Evolutionary conservation across 345 rosid species (phyloP).

Genomic region (Eucalyptus erythrocorys): DNA sequence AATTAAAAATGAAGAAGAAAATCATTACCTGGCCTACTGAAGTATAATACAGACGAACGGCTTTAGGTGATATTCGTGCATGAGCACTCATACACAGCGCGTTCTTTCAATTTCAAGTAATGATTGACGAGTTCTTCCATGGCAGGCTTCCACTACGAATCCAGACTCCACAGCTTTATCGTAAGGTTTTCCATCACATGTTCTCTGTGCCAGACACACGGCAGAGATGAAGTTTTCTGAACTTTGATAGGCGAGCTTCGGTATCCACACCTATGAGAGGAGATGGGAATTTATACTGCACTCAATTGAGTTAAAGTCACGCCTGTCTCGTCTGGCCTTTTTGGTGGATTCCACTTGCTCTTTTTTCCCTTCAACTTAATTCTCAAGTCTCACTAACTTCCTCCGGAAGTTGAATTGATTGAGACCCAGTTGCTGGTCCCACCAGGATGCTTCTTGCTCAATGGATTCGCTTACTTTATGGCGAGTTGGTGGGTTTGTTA

Average conservation of each 20-base stretch:
- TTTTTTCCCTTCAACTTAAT: neutral
- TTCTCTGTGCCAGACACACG: neutral
- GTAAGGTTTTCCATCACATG: neutral
- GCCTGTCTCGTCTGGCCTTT: neutral
- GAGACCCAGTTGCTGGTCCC: neutral
- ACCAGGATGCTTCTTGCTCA: neutral
- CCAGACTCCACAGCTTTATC: neutral
- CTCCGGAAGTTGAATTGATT: neutral
- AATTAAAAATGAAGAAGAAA: neutral
- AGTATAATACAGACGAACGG: neutral
- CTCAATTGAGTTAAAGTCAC: neutral
- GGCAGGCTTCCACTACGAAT: fast-evolving
- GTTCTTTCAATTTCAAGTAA: neutral
- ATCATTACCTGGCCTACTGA: neutral
- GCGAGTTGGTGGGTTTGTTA: neutral
- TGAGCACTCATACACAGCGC: neutral
- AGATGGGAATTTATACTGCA: neutral
- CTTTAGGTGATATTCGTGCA: constrained; percentile 4
- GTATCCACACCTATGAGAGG: neutral
- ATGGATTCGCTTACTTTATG: neutral
- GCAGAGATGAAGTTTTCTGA: neutral
- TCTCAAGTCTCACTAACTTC: neutral
- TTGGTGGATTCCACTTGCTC: neutral
- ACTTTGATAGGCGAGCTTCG: neutral
- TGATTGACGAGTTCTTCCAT: neutral